Base-by-base conservation (phyloP, 352 stramenopile genomes). In the Phytophthora quininea region DNA sequence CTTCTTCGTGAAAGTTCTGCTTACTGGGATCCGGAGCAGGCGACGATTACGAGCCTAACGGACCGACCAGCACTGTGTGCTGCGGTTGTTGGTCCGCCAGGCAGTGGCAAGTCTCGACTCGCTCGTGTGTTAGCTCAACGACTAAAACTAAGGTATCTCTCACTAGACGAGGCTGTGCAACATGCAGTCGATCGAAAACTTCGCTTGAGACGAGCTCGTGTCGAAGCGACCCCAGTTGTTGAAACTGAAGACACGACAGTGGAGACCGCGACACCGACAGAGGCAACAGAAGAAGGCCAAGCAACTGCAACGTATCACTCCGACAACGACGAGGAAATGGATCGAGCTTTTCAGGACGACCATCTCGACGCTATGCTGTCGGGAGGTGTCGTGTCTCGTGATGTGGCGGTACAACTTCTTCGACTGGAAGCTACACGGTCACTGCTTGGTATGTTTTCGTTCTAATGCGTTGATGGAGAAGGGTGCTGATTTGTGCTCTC, bases 81-180 rank as follows among this genome's bases (percentile, higher is more conserved):
- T 24, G 66, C 78, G 0, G 74, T 93, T n/a, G 77, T 92, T 9
- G 85, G 83, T 0, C 76, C 85, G 31, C 83, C 85, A 31, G 69
- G 80, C 10, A 64, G 58, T 19, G 83, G 85, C 2, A 93, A 91
- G 63, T 86, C 81, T 9, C 77, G 77, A 2, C 64, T 93, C 3
- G 70, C 85, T 4, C 68, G 62, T 53, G 56, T 78, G 7, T 62
- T 93, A 19, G 80, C 83, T 4, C 69, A 52, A 54, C 69, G 66
- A 15, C 58, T 92, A 31, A 54, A 61, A 3, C 65, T 93, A 12
- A 74, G 71, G 47, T 86, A 91, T 59, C 63, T 89, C 11, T 89
- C 79, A 9, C 45, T 84, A 12, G 56, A 57, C 32, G 72, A 42
- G 4, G 76, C 61, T 37, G 52, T 93, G 6, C 77, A 90, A 33